These are phyloP conservation scores for Wallacemonas rigidus DNA, from an alignment of 208 protist genomes.

Conservation along the genomic window DNA sequence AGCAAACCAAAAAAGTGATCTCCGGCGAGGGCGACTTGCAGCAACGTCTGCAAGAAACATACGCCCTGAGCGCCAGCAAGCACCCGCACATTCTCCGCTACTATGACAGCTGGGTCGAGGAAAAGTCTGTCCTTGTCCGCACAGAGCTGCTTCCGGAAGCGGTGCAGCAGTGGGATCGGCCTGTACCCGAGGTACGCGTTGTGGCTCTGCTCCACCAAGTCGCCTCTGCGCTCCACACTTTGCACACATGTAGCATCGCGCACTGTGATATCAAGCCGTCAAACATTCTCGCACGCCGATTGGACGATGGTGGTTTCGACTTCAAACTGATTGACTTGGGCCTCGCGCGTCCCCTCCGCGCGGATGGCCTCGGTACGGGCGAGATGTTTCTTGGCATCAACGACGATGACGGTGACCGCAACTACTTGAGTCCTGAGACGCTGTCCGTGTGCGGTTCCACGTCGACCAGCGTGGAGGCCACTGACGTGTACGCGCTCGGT, in stretches of 20 bases:
- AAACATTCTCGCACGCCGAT: constrained; percentile 52
- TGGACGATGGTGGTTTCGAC: constrained; percentile 33
- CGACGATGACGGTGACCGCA: constrained; percentile 83
- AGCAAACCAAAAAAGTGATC: constrained; percentile 72
- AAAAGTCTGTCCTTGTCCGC: constrained; percentile 71
- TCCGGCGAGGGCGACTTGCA: constrained; percentile 79
- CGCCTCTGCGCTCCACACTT: constrained; percentile 60
- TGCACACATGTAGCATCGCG: constrained; percentile 72
- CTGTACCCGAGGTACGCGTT: constrained; percentile 52
- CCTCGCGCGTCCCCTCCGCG: constrained; percentile 49
- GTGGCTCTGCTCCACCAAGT: constrained; percentile 69
- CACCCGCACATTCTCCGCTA: constrained; percentile 85
- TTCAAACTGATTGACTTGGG: constrained; percentile 91
- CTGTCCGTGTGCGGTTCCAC: constrained; percentile 35
- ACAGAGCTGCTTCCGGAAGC: constrained; percentile 67
- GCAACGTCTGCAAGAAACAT: constrained; percentile 80
- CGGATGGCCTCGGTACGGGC: constrained; percentile 26
- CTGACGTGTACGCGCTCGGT: constrained; percentile 89
- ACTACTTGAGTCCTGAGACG: constrained; percentile 79
- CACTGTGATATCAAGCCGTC: constrained; percentile 90
- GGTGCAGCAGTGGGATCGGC: constrained; percentile 34
- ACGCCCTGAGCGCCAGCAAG: constrained; percentile 67
- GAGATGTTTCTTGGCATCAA: constrained; percentile 70
- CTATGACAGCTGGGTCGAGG: constrained; percentile 87
- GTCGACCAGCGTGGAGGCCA: constrained; percentile 39